A percentile compares a stretch with the other conserved stretches of the same genome.
phyloP scores from a whole-genome alignment of 495 filamentous ascomycete species.

The Penicillium paradoxum region DNA sequence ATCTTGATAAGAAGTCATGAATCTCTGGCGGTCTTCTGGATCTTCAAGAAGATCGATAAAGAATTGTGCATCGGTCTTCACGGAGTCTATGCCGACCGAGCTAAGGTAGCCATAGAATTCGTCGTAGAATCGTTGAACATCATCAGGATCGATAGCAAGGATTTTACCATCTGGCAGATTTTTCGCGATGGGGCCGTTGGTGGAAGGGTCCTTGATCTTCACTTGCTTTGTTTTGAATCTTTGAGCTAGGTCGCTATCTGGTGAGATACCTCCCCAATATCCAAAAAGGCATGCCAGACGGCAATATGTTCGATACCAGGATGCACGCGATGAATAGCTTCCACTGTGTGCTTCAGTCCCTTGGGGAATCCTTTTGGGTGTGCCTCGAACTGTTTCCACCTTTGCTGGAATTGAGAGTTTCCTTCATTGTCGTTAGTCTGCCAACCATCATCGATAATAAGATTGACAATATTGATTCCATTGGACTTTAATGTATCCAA shows the following conservation, averaged over 20 bases:
- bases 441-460: slow-evolving; percentile 98
- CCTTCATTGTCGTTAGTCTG: slow-evolving; percentile 65
- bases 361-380: slow-evolving; percentile 73
- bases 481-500: slow-evolving; percentile 64
- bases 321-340: slow-evolving; percentile 62
- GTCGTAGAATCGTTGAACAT: slow-evolving; percentile 71
- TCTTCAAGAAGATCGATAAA: slow-evolving; percentile 71
- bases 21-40: slow-evolving; percentile 58
- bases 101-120: slow-evolving; percentile 86
- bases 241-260: slow-evolving; percentile 63
- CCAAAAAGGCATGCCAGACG: slow-evolving; percentile 94
- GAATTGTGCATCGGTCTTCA: slow-evolving; percentile 90
- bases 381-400: slow-evolving; percentile 75
- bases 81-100: slow-evolving; percentile 64
- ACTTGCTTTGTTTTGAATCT: slow-evolving; percentile 75
- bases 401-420: slow-evolving; percentile 45
- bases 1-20: slow-evolving; percentile 74
- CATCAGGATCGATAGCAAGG: slow-evolving; percentile 67
- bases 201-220: slow-evolving; percentile 46
- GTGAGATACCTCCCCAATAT: slow-evolving; percentile 93
- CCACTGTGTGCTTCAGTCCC: slow-evolving; percentile 65
- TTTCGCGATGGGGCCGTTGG: slow-evolving; percentile 54
- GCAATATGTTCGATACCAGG: slow-evolving; percentile 76
- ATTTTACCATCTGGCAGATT: slow-evolving; percentile 20
- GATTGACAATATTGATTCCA: slow-evolving; percentile 67